phyloP scores from a whole-genome alignment of 441 rosid species.

The Macaranga tanarius region DNA sequence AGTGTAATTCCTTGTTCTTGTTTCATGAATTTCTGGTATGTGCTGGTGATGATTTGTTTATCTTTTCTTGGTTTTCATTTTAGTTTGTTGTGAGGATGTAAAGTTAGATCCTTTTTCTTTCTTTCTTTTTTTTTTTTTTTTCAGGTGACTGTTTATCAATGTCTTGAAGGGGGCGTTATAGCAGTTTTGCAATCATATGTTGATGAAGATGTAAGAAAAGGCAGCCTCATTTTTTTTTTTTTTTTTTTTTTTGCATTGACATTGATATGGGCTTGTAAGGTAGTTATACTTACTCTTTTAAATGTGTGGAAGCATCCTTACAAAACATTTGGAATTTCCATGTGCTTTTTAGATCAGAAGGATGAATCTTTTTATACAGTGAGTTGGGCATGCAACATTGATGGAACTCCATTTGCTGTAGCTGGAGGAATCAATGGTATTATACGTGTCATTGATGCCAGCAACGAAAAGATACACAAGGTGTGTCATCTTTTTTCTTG shows the following conservation, averaged over 20 bases:
- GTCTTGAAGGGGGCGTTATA: slow-evolving; percentile 86
- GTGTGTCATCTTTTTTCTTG: slow-evolving; percentile 33
- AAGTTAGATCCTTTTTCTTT: neutral
- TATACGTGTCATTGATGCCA: slow-evolving; percentile 80
- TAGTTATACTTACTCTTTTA: neutral
- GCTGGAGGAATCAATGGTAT: slow-evolving; percentile 95
- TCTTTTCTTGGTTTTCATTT: neutral
- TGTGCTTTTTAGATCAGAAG: slow-evolving; percentile 74
- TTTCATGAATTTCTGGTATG: neutral
- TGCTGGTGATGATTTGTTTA: neutral
- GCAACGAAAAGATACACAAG: slow-evolving; percentile 79
- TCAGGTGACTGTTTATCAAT: slow-evolving; percentile 89
- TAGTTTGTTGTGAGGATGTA: neutral
- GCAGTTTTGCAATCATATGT: slow-evolving; percentile 76
- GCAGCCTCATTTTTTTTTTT: neutral
- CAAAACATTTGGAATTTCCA: slow-evolving; percentile 39
- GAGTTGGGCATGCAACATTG: slow-evolving; percentile 80
- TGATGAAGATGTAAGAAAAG: slow-evolving; percentile 85
- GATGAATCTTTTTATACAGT: slow-evolving; percentile 92
- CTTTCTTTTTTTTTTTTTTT: too few relatives aligned
- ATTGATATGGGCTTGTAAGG: neutral
- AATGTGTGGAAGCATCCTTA: slow-evolving; percentile 1
- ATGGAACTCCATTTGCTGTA: slow-evolving; percentile 64
- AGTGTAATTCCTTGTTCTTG: neutral
- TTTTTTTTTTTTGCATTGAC: slow-evolving; percentile 3